These are phyloP conservation scores for Podaxis carcinomalis DNA, from an alignment of 768 basidiomycete species.

Conservation along the genomic window DNA sequence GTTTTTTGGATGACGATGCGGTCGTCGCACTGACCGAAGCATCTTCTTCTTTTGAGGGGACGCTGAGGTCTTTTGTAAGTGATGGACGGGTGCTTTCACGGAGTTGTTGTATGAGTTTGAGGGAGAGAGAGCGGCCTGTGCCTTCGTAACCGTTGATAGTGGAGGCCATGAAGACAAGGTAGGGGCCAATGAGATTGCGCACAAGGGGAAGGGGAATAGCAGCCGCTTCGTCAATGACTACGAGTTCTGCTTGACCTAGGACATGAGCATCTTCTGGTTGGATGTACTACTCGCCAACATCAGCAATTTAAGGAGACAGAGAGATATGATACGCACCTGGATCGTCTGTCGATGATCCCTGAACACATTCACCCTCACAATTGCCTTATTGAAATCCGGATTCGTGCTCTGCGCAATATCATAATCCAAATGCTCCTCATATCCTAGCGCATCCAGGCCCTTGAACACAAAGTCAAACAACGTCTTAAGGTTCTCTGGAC, in stretches of 20 bases:
- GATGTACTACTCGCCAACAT: constrained; percentile 70
- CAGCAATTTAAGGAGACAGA: neutral
- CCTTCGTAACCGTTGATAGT: constrained; percentile 99
- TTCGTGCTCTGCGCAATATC: constrained; percentile 95
- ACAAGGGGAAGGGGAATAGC: constrained; percentile 97
- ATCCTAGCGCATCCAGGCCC: constrained; percentile 89
- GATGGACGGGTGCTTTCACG: constrained; percentile 87
- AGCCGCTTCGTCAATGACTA: constrained; percentile 98
- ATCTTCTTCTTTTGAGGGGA: constrained; percentile 34
- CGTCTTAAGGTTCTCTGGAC: constrained; percentile 96
- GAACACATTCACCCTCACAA: constrained; percentile 94
- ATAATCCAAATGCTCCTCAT: constrained; percentile 97
- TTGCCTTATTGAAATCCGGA: constrained; percentile 90
- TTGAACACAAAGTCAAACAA: constrained; percentile 98
- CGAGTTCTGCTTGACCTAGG: constrained; percentile 93
- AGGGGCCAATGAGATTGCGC: constrained; percentile 89
- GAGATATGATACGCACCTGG: constrained; percentile 53
- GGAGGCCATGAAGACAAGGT: constrained; percentile 98
- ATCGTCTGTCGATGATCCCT: constrained; percentile 93
- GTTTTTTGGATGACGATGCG: constrained; percentile 48
- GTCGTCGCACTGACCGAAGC: constrained; percentile 24
- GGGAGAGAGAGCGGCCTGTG: constrained; percentile 95
- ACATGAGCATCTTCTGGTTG: constrained; percentile 98
- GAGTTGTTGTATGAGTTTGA: constrained; percentile 96
- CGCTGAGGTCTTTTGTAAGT: constrained; percentile 54